A percentile compares a stretch with the other conserved stretches of the same genome.
Evolutionary conservation across 2,329 filamentous ascomycete species (phyloP).

Genomic region (Apiospora pterosperma): DNA sequence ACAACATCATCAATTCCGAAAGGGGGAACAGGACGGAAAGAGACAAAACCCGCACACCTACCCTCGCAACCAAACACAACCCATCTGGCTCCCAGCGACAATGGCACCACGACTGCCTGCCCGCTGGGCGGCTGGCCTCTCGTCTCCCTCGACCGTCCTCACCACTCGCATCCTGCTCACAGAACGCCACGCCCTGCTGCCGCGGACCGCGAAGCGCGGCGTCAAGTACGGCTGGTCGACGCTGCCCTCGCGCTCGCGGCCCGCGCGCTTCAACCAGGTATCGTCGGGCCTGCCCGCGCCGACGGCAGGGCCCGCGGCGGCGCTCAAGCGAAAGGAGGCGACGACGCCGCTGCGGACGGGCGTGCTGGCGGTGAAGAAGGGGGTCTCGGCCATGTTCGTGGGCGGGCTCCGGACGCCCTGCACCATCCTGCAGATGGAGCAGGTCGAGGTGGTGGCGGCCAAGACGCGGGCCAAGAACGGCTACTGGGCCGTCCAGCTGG

Average conservation of each 20-base stretch:
- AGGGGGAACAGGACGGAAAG: background rate
- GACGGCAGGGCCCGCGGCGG: constrained; percentile 57
- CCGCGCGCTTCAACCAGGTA: constrained; percentile 58
- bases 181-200: constrained; percentile 35
- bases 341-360: constrained; percentile 71
- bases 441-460: constrained; percentile 83
- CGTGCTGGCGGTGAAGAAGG: constrained; percentile 84
- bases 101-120: constrained; percentile 46
- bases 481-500: constrained; percentile 92
- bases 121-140: constrained; percentile 39
- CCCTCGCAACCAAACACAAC: background rate
- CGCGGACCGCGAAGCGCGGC: constrained; percentile 43
- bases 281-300: constrained; percentile 53
- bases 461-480: constrained; percentile 80
- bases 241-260: constrained; percentile 46
- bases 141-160: constrained; percentile 20
- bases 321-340: constrained; percentile 54
- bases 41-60: background rate
- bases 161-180: constrained; percentile 27
- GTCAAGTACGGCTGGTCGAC: constrained; percentile 62
- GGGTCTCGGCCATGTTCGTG: constrained; percentile 91
- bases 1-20: background rate
- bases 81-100: constrained; percentile 19
- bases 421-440: constrained; percentile 90
- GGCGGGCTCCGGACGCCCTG: constrained; percentile 75